Conservation (phyloP, 176 grass and related monocot genomes). For the Musa schizocarpa region DNA sequence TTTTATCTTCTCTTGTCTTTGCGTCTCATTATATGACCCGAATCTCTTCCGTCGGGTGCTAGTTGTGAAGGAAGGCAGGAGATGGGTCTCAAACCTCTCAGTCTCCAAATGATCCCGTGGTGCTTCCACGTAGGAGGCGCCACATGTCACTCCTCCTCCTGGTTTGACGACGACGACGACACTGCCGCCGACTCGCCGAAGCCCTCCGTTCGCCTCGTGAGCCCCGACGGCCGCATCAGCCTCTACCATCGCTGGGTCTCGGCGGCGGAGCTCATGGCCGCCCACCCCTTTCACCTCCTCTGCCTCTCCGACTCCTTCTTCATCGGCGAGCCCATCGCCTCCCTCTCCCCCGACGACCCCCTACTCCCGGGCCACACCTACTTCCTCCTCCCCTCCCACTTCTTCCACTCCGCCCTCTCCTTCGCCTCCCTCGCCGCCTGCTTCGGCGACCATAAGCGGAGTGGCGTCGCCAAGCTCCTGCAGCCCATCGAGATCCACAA, state of each 20-base stretch:
- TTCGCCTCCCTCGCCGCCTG: conserved; percentile 22
- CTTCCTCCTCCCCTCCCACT: conserved; percentile 21
- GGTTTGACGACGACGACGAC: background rate
- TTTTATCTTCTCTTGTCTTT: too few species aligned
- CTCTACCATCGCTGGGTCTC: background rate
- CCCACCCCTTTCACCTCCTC: conserved; percentile 6
- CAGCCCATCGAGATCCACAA: conserved; percentile 19
- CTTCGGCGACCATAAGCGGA: background rate
- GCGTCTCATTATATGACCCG: too few species aligned
- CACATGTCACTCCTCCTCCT: background rate
- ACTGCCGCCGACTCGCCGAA: background rate
- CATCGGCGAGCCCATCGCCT: conserved; percentile 12
- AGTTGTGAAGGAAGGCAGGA: background rate
- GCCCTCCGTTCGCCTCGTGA: background rate
- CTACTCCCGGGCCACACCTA: conserved; percentile 11
- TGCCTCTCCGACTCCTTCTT: conserved; percentile 19
- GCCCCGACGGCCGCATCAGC: conserved; percentile 11
- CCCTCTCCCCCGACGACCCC: conserved; percentile 4
- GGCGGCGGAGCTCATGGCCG: conserved; percentile 6
- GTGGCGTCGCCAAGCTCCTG: background rate
- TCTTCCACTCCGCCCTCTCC: conserved; percentile 18
- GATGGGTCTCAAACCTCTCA: conserved; percentile 13
- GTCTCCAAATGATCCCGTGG: conserved; percentile 22
- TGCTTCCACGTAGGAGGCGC: conserved; percentile 10
- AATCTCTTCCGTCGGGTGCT: background rate